Conservation (phyloP, 495 filamentous ascomycete genomes). For the Aspergillus mulundensis region DNA sequence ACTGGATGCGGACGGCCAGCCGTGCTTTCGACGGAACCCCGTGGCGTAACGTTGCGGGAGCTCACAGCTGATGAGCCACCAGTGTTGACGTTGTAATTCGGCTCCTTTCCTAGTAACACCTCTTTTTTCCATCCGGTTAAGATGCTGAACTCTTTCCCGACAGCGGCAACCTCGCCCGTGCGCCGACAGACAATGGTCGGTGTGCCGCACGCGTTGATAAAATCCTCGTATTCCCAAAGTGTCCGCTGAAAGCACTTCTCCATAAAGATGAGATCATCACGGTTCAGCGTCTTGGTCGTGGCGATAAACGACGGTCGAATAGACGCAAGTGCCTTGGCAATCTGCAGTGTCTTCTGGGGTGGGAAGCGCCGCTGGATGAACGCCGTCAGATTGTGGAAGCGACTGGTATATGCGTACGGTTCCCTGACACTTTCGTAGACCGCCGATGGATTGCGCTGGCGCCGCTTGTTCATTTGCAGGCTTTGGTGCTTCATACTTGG, state of each 20-base stretch:
- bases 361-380: slow-evolving; percentile 74
- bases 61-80: slow-evolving; percentile 38
- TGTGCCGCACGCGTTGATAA: slow-evolving; percentile 79
- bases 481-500: slow-evolving; percentile 47
- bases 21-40: slow-evolving; percentile 23
- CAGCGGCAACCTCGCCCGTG: slow-evolving; percentile 86
- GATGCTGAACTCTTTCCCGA: slow-evolving; percentile 91
- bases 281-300: slow-evolving; percentile 74
- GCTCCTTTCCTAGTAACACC: slow-evolving; percentile 79
- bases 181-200: slow-evolving; percentile 88
- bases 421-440: slow-evolving; percentile 87
- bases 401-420: slow-evolving; percentile 83
- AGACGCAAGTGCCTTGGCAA: slow-evolving; percentile 80
- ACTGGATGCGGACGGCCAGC: slow-evolving; percentile 61
- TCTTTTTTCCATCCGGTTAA: slow-evolving; percentile 94
- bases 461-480: slow-evolving; percentile 42
- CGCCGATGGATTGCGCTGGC: slow-evolving; percentile 68
- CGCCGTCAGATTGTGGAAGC: slow-evolving; percentile 85
- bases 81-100: slow-evolving; percentile 85
- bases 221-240: slow-evolving; percentile 86
- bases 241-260: slow-evolving; percentile 95
- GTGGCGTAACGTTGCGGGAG: slow-evolving; percentile 51
- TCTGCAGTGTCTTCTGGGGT: slow-evolving; percentile 63
- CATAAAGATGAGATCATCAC: slow-evolving; percentile 91
- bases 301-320: slow-evolving; percentile 92